Conservation (phyloP, 768 basidiomycete genomes). For the Pleurotus cornucopiae region DNA sequence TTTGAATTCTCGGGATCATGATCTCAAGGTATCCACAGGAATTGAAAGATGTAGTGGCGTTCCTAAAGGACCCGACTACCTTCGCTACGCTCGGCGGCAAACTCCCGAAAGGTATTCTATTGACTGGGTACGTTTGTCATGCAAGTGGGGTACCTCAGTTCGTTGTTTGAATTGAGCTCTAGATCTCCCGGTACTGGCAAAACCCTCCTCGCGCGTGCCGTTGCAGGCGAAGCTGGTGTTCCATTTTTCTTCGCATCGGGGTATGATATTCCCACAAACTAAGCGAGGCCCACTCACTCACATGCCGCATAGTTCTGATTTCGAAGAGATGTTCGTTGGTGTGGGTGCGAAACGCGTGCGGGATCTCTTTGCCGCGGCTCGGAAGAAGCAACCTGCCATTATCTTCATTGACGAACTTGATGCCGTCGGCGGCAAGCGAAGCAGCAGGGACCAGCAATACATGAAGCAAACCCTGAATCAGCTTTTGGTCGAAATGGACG, state of each 20-base stretch:
- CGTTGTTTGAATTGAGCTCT: neutral
- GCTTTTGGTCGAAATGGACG: slow-evolving; percentile 95
- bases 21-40: slow-evolving; percentile 45
- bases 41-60: slow-evolving; percentile 91
- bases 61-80: slow-evolving; percentile 87
- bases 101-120: slow-evolving; percentile 88
- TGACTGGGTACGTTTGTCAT: slow-evolving; percentile 57
- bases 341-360: slow-evolving; percentile 93
- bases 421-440: slow-evolving; percentile 88
- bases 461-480: slow-evolving; percentile 96
- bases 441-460: slow-evolving; percentile 79
- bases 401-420: slow-evolving; percentile 98
- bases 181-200: slow-evolving; percentile 93
- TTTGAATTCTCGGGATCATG: neutral
- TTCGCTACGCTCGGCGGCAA: slow-evolving; percentile 93
- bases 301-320: slow-evolving; percentile 63
- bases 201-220: slow-evolving; percentile 94
- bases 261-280: slow-evolving; percentile 28
- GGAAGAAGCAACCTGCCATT: slow-evolving; percentile 94
- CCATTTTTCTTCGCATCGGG: slow-evolving; percentile 97
- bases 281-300: neutral
- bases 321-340: slow-evolving; percentile 98
- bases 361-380: slow-evolving; percentile 89
- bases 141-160: neutral
- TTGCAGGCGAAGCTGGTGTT: slow-evolving; percentile 97